Percentiles rank a stretch among this genome's conserved stretches.
phyloP scores from a whole-genome alignment of 208 protist species.

The Trichomonas vaginalis region DNA sequence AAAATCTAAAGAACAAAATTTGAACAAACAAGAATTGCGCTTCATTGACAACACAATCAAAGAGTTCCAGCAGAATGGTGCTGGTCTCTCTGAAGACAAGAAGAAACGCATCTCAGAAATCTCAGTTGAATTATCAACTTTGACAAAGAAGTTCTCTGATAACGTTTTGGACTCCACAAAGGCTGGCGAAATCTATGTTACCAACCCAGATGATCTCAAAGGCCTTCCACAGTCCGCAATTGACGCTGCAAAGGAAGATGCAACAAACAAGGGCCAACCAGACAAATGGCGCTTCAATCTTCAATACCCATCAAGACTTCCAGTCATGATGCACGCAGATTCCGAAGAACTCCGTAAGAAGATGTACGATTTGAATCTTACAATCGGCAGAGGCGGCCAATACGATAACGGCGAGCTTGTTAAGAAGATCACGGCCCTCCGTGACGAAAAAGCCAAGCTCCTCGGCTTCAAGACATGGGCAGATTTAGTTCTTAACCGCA shows the following conservation, averaged over 20 bases:
- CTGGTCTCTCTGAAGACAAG: background rate
- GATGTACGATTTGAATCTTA: background rate
- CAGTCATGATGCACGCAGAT: background rate
- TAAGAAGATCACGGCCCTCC: background rate
- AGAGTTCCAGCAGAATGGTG: background rate
- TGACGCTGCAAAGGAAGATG: background rate
- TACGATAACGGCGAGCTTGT: background rate
- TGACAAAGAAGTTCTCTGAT: background rate
- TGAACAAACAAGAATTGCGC: background rate
- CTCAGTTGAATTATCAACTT: background rate
- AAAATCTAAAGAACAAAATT: background rate
- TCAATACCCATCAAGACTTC: background rate
- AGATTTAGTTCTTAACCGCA: background rate
- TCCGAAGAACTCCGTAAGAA: background rate
- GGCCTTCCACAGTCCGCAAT: background rate
- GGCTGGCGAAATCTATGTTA: background rate
- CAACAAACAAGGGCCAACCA: background rate
- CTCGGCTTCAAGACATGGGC: slow-evolving; percentile 11
- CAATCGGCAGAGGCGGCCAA: background rate
- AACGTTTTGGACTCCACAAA: background rate
- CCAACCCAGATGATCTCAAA: background rate
- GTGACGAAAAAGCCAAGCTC: background rate
- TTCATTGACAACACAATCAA: background rate
- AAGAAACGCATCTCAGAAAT: background rate
- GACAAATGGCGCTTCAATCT: background rate